Evolutionary conservation across 176 grass and related monocot genomes (phyloP).

Genomic region (Oryza coarctata): DNA sequence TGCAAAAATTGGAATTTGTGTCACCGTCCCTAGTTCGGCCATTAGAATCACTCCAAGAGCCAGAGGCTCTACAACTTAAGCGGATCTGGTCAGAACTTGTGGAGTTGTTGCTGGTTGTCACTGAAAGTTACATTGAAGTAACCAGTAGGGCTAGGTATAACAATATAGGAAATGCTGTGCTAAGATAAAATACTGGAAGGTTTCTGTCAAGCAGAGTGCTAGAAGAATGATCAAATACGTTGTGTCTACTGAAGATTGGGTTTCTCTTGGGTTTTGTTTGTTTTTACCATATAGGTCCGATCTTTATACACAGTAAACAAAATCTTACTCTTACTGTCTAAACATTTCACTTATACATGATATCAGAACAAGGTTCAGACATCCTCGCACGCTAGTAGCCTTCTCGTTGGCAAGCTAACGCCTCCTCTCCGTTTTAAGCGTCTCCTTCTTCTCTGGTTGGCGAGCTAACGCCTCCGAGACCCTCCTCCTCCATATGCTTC

Average conservation of each 20-base stretch:
- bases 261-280: neutral
- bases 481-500: too few relatives aligned
- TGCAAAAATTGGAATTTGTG: slow-evolving; percentile 28
- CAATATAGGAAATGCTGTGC: neutral
- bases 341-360: too few relatives aligned
- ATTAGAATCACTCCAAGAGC: neutral
- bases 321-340: neutral
- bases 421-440: too few relatives aligned
- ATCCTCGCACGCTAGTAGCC: too few relatives aligned
- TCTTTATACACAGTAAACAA: too few relatives aligned
- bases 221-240: neutral
- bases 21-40: slow-evolving; percentile 32
- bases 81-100: slow-evolving; percentile 29
- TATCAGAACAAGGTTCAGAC: too few relatives aligned
- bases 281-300: too few relatives aligned
- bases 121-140: neutral
- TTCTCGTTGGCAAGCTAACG: too few relatives aligned
- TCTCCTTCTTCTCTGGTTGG: too few relatives aligned
- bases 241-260: neutral
- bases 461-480: too few relatives aligned
- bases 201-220: neutral
- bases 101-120: slow-evolving; percentile 13
- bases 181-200: neutral
- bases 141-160: neutral
- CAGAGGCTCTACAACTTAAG: slow-evolving; percentile 38